Percentiles rank a stretch among this genome's conserved stretches.
These are phyloP conservation scores for Zasmidium cellare DNA, from an alignment of 2,329 filamentous ascomycete species.

Conservation along the genomic window DNA sequence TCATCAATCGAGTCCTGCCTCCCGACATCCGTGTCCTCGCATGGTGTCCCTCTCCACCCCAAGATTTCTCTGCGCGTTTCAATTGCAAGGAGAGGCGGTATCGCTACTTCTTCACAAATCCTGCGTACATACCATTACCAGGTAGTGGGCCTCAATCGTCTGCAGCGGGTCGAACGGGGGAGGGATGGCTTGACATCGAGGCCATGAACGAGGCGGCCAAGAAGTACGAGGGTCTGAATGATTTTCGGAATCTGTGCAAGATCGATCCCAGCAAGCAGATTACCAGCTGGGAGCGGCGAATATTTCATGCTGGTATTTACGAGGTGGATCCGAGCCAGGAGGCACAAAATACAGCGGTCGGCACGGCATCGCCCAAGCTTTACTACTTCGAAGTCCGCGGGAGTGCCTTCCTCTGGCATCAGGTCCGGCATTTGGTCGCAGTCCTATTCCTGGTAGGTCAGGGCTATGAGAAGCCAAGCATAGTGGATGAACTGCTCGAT, in stretches of 20 bases:
- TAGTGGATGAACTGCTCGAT: conserved; percentile 76
- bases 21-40: conserved; percentile 87
- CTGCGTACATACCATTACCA: conserved; percentile 71
- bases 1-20: conserved; percentile 85
- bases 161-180: conserved; percentile 27
- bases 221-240: conserved; percentile 77
- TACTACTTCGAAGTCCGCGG: conserved; percentile 89
- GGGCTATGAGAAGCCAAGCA: conserved; percentile 71
- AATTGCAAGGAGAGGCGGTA: conserved; percentile 89
- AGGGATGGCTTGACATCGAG: conserved; percentile 83
- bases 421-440: conserved; percentile 91
- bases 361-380: conserved; percentile 57
- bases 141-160: conserved; percentile 16
- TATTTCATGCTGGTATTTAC: conserved; percentile 79
- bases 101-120: conserved; percentile 97
- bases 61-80: conserved; percentile 85
- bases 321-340: conserved; percentile 49
- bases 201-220: conserved; percentile 83
- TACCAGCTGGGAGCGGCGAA: conserved; percentile 73
- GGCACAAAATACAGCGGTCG: neutral
- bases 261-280: conserved; percentile 89
- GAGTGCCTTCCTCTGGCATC: conserved; percentile 95
- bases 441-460: conserved; percentile 92
- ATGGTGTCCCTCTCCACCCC: conserved; percentile 83
- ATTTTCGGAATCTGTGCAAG: conserved; percentile 98